Conservation (phyloP, 495 filamentous ascomycete genomes). For the Podospora sp. region DNA sequence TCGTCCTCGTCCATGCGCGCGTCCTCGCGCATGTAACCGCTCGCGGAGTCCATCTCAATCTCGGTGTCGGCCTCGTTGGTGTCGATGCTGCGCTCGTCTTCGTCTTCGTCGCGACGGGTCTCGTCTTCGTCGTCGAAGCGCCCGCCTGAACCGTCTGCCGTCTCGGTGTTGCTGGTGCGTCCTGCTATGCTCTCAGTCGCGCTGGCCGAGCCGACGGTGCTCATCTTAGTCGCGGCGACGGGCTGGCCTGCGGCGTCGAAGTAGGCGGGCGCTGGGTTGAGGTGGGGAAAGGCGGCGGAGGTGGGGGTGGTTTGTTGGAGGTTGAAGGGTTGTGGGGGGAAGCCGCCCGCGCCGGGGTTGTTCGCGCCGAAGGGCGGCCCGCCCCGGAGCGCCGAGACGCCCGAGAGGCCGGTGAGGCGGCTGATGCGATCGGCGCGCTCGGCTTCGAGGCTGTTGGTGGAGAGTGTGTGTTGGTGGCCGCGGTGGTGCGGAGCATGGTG, state of each 20-base stretch:
- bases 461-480: constrained; percentile 61
- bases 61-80: constrained; percentile 38
- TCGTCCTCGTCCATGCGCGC: constrained; percentile 48
- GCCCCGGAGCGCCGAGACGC: constrained; percentile 68
- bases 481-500: constrained; percentile 53
- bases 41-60: constrained; percentile 43
- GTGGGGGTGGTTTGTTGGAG: constrained; percentile 31
- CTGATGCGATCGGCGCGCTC: constrained; percentile 94
- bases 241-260: constrained; percentile 70
- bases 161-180: constrained; percentile 53
- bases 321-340: constrained; percentile 13
- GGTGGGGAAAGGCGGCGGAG: constrained; percentile 28
- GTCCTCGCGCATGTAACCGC: constrained; percentile 29
- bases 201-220: constrained; percentile 84
- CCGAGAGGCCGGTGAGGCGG: constrained; percentile 81
- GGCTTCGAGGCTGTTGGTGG: constrained; percentile 74
- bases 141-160: constrained; percentile 9
- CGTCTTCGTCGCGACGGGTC: constrained; percentile 11
- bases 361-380: constrained; percentile 39
- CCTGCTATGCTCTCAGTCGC: constrained; percentile 68
- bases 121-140: constrained; percentile 46
- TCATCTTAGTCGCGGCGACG: constrained; percentile 62
- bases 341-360: constrained; percentile 35
- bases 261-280: constrained; percentile 57
- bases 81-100: constrained; percentile 53